A percentile compares a stretch with the other conserved stretches of the same genome.
phyloP scores from a whole-genome alignment of 108 stramenopile genomes.

The Cyclotella sp. region DNA sequence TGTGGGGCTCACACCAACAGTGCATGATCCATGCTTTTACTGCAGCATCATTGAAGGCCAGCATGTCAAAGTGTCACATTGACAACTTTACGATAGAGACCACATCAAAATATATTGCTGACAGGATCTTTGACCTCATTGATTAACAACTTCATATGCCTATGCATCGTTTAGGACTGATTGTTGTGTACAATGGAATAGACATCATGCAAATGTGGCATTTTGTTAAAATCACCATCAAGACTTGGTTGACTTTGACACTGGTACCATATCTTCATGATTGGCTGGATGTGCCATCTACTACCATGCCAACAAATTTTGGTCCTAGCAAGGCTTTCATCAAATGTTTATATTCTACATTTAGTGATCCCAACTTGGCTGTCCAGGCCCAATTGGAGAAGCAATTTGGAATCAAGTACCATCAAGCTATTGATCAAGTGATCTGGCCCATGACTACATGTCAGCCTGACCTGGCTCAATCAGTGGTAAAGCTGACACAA shows the following conservation, averaged over 20 bases:
- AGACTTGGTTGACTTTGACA: background rate
- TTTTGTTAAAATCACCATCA: constrained; percentile 8
- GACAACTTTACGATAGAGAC: constrained; percentile 5
- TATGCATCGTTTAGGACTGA: constrained; percentile 34
- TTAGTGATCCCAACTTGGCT: background rate
- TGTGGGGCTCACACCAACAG: no score
- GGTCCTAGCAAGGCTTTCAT: background rate
- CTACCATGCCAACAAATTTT: background rate
- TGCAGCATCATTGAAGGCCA: background rate
- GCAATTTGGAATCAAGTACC: background rate
- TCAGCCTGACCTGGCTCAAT: no score
- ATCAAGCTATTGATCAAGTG: background rate
- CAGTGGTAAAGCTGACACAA: no score
- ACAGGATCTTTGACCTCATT: constrained; percentile 2
- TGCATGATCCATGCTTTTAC: background rate
- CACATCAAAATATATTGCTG: background rate
- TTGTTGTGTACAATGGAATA: constrained; percentile 42
- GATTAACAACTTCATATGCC: constrained; percentile 17
- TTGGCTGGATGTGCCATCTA: background rate
- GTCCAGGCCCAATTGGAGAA: constrained; percentile 6
- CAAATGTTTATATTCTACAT: background rate
- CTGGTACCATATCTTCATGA: background rate
- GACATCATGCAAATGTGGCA: constrained; percentile 37
- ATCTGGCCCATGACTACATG: no score
- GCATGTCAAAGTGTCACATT: constrained; percentile 14